Evolutionary conservation across 495 filamentous ascomycete genomes (phyloP).

Genomic region (Hypoxylon intermedium): DNA sequence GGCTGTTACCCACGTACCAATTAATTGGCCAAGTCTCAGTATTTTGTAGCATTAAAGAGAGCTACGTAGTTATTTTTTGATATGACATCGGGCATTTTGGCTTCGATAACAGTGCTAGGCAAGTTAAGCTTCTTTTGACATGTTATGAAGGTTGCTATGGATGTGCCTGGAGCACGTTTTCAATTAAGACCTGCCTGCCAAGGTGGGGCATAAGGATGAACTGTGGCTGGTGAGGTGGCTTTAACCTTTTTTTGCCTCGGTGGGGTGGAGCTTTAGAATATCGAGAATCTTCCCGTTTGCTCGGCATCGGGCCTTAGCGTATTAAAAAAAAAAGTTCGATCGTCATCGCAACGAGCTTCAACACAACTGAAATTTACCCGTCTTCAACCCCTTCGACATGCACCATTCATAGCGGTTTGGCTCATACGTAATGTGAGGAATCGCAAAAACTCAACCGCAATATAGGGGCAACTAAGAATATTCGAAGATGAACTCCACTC

Average conservation of each 20-base stretch:
- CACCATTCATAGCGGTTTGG: neutral
- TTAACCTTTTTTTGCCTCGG: neutral
- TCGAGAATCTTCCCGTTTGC: slow-evolving; percentile 45
- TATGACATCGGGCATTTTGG: too few relatives aligned
- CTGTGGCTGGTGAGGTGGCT: slow-evolving; percentile 26
- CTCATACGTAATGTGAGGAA: slow-evolving; percentile 16
- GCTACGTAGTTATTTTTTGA: neutral
- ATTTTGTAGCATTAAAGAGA: neutral
- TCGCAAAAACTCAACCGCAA: neutral
- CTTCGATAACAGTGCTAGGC: too few relatives aligned
- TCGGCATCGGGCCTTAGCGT: slow-evolving; percentile 38
- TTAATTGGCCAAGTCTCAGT: too few relatives aligned
- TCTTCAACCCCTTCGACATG: slow-evolving; percentile 12
- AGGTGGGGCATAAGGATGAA: neutral
- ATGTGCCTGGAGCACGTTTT: too few relatives aligned
- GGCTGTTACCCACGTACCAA: too few relatives aligned
- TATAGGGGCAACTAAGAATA: slow-evolving; percentile 17
- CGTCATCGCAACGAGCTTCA: slow-evolving; percentile 40
- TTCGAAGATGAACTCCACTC: slow-evolving; percentile 57
- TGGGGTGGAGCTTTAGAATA: slow-evolving; percentile 13
- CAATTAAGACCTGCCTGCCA: too few relatives aligned
- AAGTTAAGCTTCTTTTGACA: too few relatives aligned
- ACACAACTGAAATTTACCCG: slow-evolving; percentile 1
- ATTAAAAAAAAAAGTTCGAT: slow-evolving; percentile 45
- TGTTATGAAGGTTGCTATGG: too few relatives aligned